Percentiles rank a stretch among this genome's conserved stretches.
These are phyloP conservation scores for Venturia oleaginea DNA, from an alignment of 2,329 filamentous ascomycete genomes.

Conservation along the genomic window DNA sequence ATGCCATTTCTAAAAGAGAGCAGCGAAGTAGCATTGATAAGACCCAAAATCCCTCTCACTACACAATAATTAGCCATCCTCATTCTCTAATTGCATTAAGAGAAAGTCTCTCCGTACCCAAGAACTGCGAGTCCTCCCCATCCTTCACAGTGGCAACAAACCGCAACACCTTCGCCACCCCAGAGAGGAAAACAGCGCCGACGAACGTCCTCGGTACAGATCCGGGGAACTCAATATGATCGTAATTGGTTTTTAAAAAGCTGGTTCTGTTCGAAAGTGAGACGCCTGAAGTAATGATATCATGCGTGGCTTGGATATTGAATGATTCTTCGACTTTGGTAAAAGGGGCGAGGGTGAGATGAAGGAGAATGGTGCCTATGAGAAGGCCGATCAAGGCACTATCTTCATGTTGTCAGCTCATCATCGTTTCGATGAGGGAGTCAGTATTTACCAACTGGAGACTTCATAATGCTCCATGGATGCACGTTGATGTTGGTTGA, in stretches of 20 bases:
- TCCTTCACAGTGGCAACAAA: constrained; percentile 15
- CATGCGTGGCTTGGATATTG: constrained; percentile 89
- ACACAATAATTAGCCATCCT: background rate
- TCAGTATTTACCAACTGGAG: background rate
- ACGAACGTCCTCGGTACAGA: constrained; percentile 87
- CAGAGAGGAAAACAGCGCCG: constrained; percentile 68
- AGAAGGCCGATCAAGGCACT: constrained; percentile 41
- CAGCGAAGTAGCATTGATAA: constrained; percentile 63
- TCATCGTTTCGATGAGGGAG: background rate
- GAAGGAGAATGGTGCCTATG: constrained; percentile 54
- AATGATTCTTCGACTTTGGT: constrained; percentile 99
- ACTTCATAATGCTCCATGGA: constrained; percentile 4
- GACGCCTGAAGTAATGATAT: constrained; percentile 74
- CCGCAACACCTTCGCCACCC: constrained; percentile 58
- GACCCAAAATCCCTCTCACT: constrained; percentile 70
- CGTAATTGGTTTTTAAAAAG: constrained; percentile 58
- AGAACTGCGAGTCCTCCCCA: constrained; percentile 5
- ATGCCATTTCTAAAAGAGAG: constrained; percentile 57
- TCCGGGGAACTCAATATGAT: constrained; percentile 85
- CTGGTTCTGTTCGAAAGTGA: constrained; percentile 47
- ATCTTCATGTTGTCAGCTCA: background rate
- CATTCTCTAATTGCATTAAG: background rate
- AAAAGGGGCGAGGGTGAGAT: constrained; percentile 70
- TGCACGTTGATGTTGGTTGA: background rate
- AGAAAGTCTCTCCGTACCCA: background rate